Base-by-base conservation (phyloP, 345 rosid genomes). In the Lepidium africanum region DNA sequence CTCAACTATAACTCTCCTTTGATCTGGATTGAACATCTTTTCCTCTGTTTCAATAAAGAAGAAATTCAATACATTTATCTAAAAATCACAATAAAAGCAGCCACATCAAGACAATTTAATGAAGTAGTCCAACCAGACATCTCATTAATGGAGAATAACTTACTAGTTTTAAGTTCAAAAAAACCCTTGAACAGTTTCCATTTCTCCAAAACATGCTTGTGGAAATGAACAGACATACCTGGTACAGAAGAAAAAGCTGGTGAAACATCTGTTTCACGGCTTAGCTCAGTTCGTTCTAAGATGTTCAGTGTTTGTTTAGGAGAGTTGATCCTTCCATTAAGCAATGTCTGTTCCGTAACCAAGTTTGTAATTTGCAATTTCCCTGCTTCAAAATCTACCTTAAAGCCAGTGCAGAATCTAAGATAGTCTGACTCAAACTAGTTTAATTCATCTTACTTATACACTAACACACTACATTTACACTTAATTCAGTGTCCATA, bases 1-100 rank as follows among this genome's bases (percentile, higher is more conserved):
- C 54, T 74, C 63, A 19, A 47, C 19, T 19, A 38, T 3, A 62
- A 74, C 64, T 52, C 65, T 68, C 35, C 54, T 68, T 54, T 50
- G 52, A 45, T 54, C 58, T 61, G 52, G 59, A 67, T 59, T 66
- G 42, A 7, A 16, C 50, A 41, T 37, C 50, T 51, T 60, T 47
- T 36, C 63, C 27, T 54, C 64, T 61, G 69, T 30, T 19, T 61
- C 47, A 46, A 27, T 30, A 25, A 59, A 16, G 10, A 11, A 56
- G 39, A 39, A 21, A 21, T 1, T 21, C 23, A 21, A 21, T 21
- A 21, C 23, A 21, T 21, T 21, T 21, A 21, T 21, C 2, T 21
- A 21, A 21, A 1, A 21, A 21, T 21, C 2, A 1, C 23, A 2
- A 2, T 21, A 21, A 21, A 21, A 53, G 30, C 52, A 71, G 48